Evolutionary conservation across 1,284 basidiomycete species (phyloP), one percentile per base, ranked within the genome.

Genomic region (Anthracocystis setariae): DNA sequence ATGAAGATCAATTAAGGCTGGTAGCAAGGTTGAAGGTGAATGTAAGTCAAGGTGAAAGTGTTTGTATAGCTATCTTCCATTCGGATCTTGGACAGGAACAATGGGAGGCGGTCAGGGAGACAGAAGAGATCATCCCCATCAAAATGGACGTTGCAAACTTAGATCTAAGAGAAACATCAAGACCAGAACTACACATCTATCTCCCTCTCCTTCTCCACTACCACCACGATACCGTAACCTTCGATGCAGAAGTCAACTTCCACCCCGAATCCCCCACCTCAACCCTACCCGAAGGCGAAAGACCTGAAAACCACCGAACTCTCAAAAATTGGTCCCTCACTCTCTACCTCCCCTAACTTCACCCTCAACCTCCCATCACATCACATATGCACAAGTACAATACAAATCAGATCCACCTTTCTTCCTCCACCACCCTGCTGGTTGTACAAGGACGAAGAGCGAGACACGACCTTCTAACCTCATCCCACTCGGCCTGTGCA

Each of bases 401-500:
- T n/a, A n/a, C n/a, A n/a, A n/a, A n/a, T n/a, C n/a, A n/a, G n/a
- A n/a, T n/a, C n/a, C n/a, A n/a, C n/a, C n/a, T n/a, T n/a, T n/a
- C n/a, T n/a, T n/a, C n/a, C n/a, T n/a, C n/a, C n/a, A n/a, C n/a
- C n/a, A n/a, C n/a, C n/a, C n/a, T n/a, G n/a, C n/a, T n/a, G n/a
- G n/a, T n/a, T n/a, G n/a, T n/a, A n/a, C n/a, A n/a, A n/a, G 29
- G 18, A 37, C 7, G 29, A 39, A 23, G 18, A 21, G 17, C 40
- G 20, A 21, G 12, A 23, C 40, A 42, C 3, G 12, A 15, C 20
- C 20, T 21, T 20, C 40, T 42, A 3, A 64, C 55, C 17, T 72
- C 47, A 13, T 17, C 47, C 64, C 69, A 73, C 42, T 73, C 64
- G 17, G 46, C 39, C 50, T 73, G 64, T 17, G 46, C 57, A 10